Base-by-base conservation (phyloP, 2,329 filamentous ascomycete genomes). In the Fusarium nodosum region DNA sequence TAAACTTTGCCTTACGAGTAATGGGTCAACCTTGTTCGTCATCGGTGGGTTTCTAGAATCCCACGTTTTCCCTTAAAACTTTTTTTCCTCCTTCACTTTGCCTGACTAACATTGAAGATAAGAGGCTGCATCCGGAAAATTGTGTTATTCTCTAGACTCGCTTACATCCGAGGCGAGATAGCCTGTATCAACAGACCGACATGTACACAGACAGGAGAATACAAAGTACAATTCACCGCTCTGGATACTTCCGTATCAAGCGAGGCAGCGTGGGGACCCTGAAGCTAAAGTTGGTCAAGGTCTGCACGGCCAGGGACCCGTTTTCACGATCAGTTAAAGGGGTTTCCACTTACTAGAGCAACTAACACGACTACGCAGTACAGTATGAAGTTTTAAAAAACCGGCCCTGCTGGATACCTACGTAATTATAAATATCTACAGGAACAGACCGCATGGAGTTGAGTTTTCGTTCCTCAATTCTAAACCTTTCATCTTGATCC, bases 201-300 rank as follows among this genome's bases (percentile, higher is more conserved):
- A 64, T 47, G 33, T 36, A 44, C 47, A 54, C 41, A 63, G 34
- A 39, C 56, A 51, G 46, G 52, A 12, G 24, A 54, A 50, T 60
- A 55, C 24, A 47, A 69, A 50, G 34, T 46, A 34, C 31, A 44
- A 56, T 68, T 70, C 59, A 68, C 68, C 64, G 68, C 68, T 65
- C 50, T 68, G 55, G 47, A 41, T 54, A 55, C 24, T 64, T 64
- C 59, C 67, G 51, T 64, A 54, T 70, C 47, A 44, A 67, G 63
- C 38, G 63, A 68, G 59, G 66, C 54, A 54, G 38, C 66, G 66
- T 69, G 66, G 48, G 31, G 68, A 70, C 68, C 68, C 68, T 71
- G 67, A 68, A 64, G 63, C 60, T 68, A 68, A 42, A 60, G 54
- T n/a, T 44, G 55, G 28, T 50, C 47, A 65, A 50, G 48, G 50